Base-by-base conservation (phyloP, 257 asterid species). In the Petrea volubilis region DNA sequence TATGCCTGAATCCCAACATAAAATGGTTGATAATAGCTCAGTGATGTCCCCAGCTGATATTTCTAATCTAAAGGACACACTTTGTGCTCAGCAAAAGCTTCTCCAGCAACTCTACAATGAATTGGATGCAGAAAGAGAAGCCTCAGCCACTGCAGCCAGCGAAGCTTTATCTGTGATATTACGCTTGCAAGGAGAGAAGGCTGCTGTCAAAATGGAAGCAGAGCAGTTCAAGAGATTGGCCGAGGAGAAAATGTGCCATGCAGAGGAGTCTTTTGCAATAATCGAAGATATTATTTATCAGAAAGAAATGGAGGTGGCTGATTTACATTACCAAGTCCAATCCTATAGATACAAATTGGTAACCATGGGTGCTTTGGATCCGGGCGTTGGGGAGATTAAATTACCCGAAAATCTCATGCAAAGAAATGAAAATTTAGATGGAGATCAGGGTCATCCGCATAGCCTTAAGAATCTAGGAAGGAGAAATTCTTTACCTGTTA, bases 101-200 rank as follows among this genome's bases (percentile, higher is more conserved):
- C 88, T 94, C 55, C 93, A 83, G 76, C 84, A 87, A 38, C 98
- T 91, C 18, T 86, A 89, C 89, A 71, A 63, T 64, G 99, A 94
- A 50, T 72, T 91, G 72, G 99, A 94, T 25, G 98, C 90, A 2
- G 98, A 94, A 74, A 74, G 98, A 78, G 98, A 94, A 64, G 91
- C 99, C 20, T 88, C 98, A 0, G 84, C 97, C 51, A 80, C 85
- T 27, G 93, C 98, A 0, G 95, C 98, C 9, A 85, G 93, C 12
- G 99, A 94, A 80, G 91, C 99, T 1, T 47, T 94, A 10, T 84
- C 93, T 0, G 89, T 91, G 76, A 94, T 94, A 58, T 28, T 89
- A 20, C 97, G 98, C 20, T 82, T 94, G 2, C 97, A 94, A 74
- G 97, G 95, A 40, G 99, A 94, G 62, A 94, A 91, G 50, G 95